Percentiles rank a stretch among this genome's conserved stretches.
Conservation (phyloP, 352 stramenopile species). For the Phytophthora pisi region DNA sequence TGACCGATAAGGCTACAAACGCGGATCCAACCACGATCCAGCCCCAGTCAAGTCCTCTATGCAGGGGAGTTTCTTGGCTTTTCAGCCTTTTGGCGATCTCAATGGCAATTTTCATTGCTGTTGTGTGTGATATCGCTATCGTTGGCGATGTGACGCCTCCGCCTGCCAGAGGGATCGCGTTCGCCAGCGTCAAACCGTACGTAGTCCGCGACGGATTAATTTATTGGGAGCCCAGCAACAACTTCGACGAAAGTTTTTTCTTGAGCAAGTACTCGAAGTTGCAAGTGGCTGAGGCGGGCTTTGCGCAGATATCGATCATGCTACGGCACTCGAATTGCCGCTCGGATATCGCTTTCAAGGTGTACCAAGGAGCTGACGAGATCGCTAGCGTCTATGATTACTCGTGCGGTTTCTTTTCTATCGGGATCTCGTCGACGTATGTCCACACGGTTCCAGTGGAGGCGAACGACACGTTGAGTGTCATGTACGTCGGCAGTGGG, state of each 20-base stretch:
- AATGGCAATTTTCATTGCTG: neutral
- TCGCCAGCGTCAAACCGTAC: constrained; percentile 14
- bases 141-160: neutral
- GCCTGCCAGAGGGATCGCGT: constrained; percentile 7
- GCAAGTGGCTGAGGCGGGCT: neutral
- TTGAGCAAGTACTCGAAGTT: neutral
- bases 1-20: neutral
- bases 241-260: constrained; percentile 9
- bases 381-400: constrained; percentile 17
- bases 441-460: constrained; percentile 13
- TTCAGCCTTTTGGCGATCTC: neutral
- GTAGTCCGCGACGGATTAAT: neutral
- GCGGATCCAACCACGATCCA: neutral
- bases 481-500: constrained; percentile 19
- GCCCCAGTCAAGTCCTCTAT: neutral
- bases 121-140: neutral
- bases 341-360: constrained; percentile 17
- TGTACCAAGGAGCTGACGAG: constrained; percentile 6
- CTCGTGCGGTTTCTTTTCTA: constrained; percentile 15
- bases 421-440: constrained; percentile 12
- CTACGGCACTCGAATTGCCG: constrained; percentile 21
- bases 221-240: constrained; percentile 4
- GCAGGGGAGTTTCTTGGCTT: neutral
- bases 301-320: constrained; percentile 14
- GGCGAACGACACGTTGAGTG: constrained; percentile 13